A percentile compares a stretch with the other conserved stretches of the same genome.
Evolutionary conservation across 495 filamentous ascomycete genomes (phyloP).

Genomic region (Ascobolus immersus): DNA sequence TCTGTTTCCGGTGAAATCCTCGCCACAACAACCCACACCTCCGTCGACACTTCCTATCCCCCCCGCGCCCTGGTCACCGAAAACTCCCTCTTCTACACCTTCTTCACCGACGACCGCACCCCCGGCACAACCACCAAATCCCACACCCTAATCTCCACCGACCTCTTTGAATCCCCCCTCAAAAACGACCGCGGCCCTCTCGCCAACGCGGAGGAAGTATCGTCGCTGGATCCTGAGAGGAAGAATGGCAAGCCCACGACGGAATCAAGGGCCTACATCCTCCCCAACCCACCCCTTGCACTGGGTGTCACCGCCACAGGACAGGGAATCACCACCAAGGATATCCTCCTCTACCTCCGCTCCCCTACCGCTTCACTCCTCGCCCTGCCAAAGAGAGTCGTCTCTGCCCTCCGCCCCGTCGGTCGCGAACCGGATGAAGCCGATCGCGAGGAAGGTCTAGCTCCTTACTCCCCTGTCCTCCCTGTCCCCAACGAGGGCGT

Average conservation of each 20-base stretch:
- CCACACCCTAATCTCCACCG: constrained; percentile 65
- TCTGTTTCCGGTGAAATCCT: constrained; percentile 61
- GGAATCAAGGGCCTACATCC: constrained; percentile 51
- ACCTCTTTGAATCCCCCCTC: constrained; percentile 61
- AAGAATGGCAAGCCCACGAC: constrained; percentile 34
- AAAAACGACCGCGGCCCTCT: constrained; percentile 71
- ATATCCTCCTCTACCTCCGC: constrained; percentile 54
- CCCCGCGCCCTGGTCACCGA: constrained; percentile 60
- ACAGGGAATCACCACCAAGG: constrained; percentile 73
- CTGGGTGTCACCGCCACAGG: constrained; percentile 68
- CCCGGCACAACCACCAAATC: constrained; percentile 37
- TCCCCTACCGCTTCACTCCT: constrained; percentile 44
- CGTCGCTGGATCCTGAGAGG: constrained; percentile 34
- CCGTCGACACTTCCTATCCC: constrained; percentile 47
- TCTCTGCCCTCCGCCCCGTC: constrained; percentile 74
- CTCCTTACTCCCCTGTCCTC: constrained; percentile 45
- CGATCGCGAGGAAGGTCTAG: constrained; percentile 64
- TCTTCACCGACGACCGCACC: constrained; percentile 33
- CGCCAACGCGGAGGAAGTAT: constrained; percentile 40
- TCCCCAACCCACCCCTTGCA: constrained; percentile 46
- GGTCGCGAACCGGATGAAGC: constrained; percentile 54
- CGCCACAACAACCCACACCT: constrained; percentile 39
- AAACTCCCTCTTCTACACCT: constrained; percentile 91
- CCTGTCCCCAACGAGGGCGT: constrained; percentile 65
- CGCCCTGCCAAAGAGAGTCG: constrained; percentile 46